A percentile compares a stretch with the other conserved stretches of the same genome.
These are phyloP conservation scores for Hirsutella rhossiliensis DNA, from an alignment of 2,329 filamentous ascomycete genomes.

Conservation along the genomic window DNA sequence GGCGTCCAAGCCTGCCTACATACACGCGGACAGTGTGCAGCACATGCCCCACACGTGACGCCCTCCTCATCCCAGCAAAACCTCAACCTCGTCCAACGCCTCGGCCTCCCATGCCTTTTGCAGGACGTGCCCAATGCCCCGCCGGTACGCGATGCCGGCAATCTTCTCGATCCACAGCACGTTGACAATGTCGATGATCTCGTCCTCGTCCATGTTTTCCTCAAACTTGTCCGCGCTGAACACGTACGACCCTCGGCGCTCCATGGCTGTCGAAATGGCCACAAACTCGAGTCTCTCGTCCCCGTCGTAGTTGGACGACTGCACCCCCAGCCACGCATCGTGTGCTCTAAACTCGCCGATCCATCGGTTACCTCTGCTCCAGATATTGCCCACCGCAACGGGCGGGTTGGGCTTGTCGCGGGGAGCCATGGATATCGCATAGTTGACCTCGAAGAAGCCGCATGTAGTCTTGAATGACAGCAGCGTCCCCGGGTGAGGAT, in stretches of 20 bases:
- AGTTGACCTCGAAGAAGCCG: conserved; percentile 28
- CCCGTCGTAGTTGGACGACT: conserved; percentile 32
- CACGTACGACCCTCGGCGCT: conserved; percentile 27
- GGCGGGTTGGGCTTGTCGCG: conserved; percentile 24
- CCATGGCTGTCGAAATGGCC: conserved; percentile 26
- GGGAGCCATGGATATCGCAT: conserved; percentile 21
- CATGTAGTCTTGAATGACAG: conserved; percentile 26
- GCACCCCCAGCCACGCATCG: conserved; percentile 31
- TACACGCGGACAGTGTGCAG: too few relatives aligned
- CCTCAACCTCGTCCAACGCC: conserved; percentile 25
- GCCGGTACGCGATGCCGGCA: conserved; percentile 26
- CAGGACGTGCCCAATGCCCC: conserved; percentile 30
- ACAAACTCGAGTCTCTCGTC: conserved; percentile 32
- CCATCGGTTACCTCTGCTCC: conserved; percentile 22
- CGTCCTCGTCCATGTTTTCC: conserved; percentile 28
- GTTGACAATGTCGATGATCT: conserved; percentile 31
- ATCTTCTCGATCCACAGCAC: conserved; percentile 34
- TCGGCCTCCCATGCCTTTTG: conserved; percentile 27
- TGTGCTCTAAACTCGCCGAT: conserved; percentile 31
- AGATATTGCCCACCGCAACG: conserved; percentile 30
- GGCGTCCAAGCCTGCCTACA: too few relatives aligned
- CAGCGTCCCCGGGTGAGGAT: conserved; percentile 23
- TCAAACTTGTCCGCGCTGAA: conserved; percentile 26
- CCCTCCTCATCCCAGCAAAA: conserved; percentile 24
- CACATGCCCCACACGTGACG: too few relatives aligned